Percentiles rank a stretch among this genome's conserved stretches.
Evolutionary conservation across 2,329 filamentous ascomycete species (phyloP).

Genomic region (Penicillium sp.): DNA sequence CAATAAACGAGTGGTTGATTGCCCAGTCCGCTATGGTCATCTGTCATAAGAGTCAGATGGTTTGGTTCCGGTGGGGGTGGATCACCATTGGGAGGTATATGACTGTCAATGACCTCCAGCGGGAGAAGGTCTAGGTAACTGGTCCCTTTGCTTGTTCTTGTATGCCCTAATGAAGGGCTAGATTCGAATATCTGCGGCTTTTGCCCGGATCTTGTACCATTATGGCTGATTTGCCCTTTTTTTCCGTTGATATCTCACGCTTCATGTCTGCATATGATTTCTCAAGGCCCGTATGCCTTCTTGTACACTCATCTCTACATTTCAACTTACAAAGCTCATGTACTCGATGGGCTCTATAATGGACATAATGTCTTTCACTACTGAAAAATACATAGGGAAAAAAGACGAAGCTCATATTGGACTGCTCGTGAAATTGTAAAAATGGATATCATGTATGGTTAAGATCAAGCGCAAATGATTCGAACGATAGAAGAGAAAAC

Average conservation of each 20-base stretch:
- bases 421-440: background rate
- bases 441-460: slow-evolving; percentile 1
- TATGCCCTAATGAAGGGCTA: background rate
- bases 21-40: slow-evolving; percentile 85
- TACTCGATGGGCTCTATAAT: background rate
- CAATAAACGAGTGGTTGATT: slow-evolving; percentile 59
- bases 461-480: background rate
- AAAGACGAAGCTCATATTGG: background rate
- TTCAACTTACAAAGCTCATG: background rate
- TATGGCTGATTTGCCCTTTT: background rate
- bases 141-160: background rate
- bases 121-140: slow-evolving; percentile 49
- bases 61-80: slow-evolving; percentile 97
- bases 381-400: background rate
- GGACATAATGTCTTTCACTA: background rate
- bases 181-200: background rate
- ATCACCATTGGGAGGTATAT: slow-evolving; percentile 90
- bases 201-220: background rate
- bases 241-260: background rate
- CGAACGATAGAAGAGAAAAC: background rate
- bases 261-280: slow-evolving; percentile 3
- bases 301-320: slow-evolving; percentile 2
- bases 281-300: background rate
- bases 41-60: slow-evolving; percentile 94
- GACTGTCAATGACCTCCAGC: slow-evolving; percentile 83